Evolutionary conservation across 768 basidiomycete genomes (phyloP).

Genomic region (Lentinula sp.): DNA sequence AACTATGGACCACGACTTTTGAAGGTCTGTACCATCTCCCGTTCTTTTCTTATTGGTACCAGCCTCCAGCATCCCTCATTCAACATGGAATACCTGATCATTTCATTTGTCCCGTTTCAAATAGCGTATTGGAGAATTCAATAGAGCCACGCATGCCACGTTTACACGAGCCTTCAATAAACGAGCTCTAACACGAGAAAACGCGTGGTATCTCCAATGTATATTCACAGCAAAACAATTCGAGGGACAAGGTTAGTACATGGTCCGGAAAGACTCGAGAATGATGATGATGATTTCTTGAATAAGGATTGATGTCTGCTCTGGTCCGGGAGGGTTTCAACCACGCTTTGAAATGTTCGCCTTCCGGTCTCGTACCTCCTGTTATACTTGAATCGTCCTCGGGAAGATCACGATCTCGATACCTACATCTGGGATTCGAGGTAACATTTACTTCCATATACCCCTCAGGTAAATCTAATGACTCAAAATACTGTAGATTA

Average conservation of each 20-base stretch:
- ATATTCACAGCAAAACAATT: neutral
- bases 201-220: neutral
- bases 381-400: neutral
- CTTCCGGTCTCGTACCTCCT: neutral
- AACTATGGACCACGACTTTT: neutral
- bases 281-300: no score
- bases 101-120: no score
- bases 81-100: no score
- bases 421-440: neutral
- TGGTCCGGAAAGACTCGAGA: no score
- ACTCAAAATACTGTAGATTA: neutral
- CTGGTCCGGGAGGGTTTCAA: neutral
- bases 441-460: neutral
- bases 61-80: no score
- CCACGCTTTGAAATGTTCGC: neutral
- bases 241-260: neutral
- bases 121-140: neutral
- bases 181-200: neutral
- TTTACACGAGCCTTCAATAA: neutral
- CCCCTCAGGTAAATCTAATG: no score
- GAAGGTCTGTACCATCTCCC: neutral
- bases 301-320: conserved; percentile 1
- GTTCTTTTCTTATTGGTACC: no score
- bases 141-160: neutral
- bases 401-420: neutral